Base-by-base conservation (phyloP, 495 filamentous ascomycete species). In the Halenospora varia region DNA sequence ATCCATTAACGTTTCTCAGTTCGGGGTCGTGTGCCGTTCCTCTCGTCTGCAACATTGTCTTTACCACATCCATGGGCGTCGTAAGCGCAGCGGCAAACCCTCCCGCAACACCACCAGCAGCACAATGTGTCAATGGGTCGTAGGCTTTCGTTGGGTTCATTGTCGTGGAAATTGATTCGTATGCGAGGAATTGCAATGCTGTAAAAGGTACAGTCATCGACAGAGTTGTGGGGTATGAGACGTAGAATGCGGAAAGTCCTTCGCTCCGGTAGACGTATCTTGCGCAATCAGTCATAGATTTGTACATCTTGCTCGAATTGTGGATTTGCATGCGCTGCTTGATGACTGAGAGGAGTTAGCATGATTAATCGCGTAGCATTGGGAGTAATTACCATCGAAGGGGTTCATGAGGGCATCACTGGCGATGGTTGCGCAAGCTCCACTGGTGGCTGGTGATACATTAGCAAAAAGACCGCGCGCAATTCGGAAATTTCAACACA, bases 281-380 rank as follows among this genome's bases (percentile, higher is more conserved):
- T 26, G 92, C 91, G 77, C 94, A 99, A 68, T 96, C 87, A 40
- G 75, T 64, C 68, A 97, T 84, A 9, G 85, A 89, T 65, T 83
- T 86, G 73, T 97, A 95, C 68, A 83, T 81, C 62, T 80, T 80
- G 42, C 86, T 80, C n/a, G 95, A 97, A 59, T 92, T 87, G 62
- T 96, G 90, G 53, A 99, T 87, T 69, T 99, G 94, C 94, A 99
- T 99, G 49, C 94, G 88, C 71, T 99, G 94, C 74, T 99, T 99
- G 78, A 99, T 94, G 26, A 99, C 94, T 96, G 65, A 20, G 19
- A 52, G 52, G 60, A 65, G 68, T 73, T 53, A 63, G 63, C 29
- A 49, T 26, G 46, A 11, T 19, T 46, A 22, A 25, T 2, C 20
- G 1, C 25, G 41, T 6, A 11, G 24, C 42, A 25, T 26, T 26